These are phyloP conservation scores for Curvularia hawaiiensis DNA, from an alignment of 2,329 filamentous ascomycete species.

Conservation along the genomic window DNA sequence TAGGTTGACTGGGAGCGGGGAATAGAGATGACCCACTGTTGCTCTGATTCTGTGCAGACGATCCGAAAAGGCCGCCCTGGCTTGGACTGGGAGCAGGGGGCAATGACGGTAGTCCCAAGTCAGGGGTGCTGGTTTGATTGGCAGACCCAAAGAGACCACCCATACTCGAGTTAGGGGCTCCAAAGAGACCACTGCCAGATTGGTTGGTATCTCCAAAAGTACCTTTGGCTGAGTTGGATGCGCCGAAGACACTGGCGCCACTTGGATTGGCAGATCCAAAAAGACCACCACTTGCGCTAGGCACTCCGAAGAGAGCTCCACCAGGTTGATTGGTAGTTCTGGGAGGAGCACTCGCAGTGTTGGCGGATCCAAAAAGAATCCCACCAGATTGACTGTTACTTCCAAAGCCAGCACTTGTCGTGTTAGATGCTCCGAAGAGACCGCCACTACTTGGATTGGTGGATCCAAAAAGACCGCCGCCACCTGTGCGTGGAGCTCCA, in stretches of 20 bases:
- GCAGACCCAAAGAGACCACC: not conserved
- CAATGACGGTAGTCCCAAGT: not conserved
- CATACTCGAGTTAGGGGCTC: not conserved
- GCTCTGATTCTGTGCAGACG: not conserved
- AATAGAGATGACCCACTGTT: not conserved
- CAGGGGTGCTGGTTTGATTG: not conserved
- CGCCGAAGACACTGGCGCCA: not conserved
- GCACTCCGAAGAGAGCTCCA: not conserved
- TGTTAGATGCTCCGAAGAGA: not conserved
- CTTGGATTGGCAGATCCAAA: too few relatives aligned
- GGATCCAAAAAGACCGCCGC: slow-evolving; percentile 2
- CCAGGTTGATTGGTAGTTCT: too few relatives aligned
- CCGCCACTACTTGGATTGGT: not conserved
- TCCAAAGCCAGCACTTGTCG: not conserved
- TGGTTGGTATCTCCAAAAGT: not conserved
- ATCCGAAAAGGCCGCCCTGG: not conserved
- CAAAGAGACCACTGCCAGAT: not conserved
- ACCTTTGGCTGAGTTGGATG: not conserved
- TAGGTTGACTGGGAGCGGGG: not conserved
- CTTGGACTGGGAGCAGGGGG: not conserved
- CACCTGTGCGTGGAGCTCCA: too few relatives aligned
- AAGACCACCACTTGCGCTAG: too few relatives aligned
- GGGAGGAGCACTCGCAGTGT: too few relatives aligned
- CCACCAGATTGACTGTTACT: not conserved
- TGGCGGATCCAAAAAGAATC: not conserved